Evolutionary conservation across 225 moss, liverwort and hornwort species (phyloP), one percentile per base, ranked within the genome.

Genomic region (Polytrichum commune): DNA sequence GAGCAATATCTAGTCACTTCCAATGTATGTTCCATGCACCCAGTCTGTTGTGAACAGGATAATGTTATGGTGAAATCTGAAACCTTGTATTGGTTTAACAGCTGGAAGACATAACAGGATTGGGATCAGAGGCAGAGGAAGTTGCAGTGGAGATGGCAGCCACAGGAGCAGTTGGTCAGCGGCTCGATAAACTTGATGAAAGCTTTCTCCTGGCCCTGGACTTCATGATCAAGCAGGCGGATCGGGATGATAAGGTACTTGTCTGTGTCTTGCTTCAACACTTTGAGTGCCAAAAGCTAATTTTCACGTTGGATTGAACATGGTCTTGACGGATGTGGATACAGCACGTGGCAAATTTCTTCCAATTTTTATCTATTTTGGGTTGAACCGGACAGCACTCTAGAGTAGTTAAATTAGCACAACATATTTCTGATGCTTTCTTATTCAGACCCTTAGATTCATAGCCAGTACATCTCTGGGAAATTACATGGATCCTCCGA

Each of bases 141-240:
- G 87, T 86, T 71, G 98, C 95, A 23, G 85, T 99, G 54, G 83
- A 91, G 67, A 95, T 99, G 98, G 98, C 95, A 66, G 98, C 91
- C 29, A 93, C 95, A 23, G 95, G 95, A 64, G 91, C 81, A 4
- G 78, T 99, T 56, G 95, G 95, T 46, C 85, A 99, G 73, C 91
- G 92, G 54, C 90, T 99, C 63, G 91, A 93, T 58, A 91, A 80
- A 76, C 93, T 99, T 28, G 92, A 99, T 71, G 88, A 88, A 76
- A 93, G 86, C 83, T 99, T 99, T 63, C 78, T 99, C 72, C 78
- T 93, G 86, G 98, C 98, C 53, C 78, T 99, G 60, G 98, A 99
- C 76, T 95, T 84, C 82, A 95, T 95, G 88, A 89, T 95, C 69
- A 71, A 87, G 64, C 89, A 88, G 85, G 81, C 93, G 38, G 95